Percentiles rank a stretch among this genome's conserved stretches.
phyloP scores from a whole-genome alignment of 1,284 basidiomycete species.

The Sphagnurus paluster region DNA sequence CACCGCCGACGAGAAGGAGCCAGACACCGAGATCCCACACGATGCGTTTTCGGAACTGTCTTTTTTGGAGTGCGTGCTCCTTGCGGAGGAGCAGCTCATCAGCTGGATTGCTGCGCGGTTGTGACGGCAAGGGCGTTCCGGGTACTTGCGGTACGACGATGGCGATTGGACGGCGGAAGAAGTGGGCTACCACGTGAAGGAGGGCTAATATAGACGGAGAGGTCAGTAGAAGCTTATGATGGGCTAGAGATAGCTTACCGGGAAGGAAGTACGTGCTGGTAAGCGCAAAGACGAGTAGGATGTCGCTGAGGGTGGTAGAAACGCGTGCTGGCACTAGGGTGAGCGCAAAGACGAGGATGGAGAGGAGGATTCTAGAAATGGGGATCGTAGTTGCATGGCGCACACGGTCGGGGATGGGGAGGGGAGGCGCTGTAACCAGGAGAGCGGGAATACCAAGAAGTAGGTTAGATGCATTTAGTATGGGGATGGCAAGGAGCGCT shows the following conservation, averaged over 20 bases:
- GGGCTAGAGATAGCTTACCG: constrained; percentile 33
- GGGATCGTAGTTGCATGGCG: constrained; percentile 46
- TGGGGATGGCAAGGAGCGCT: constrained; percentile 32
- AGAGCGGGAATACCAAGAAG: constrained; percentile 61
- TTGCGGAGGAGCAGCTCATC: constrained; percentile 75
- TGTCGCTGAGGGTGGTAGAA: constrained; percentile 43
- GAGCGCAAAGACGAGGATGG: constrained; percentile 41
- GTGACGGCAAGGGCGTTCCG: constrained; percentile 24
- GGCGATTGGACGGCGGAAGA: constrained; percentile 66
- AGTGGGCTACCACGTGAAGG: constrained; percentile 65
- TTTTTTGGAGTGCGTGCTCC: constrained; percentile 68
- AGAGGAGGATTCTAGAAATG: constrained; percentile 45
- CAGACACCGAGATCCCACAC: constrained; percentile 75
- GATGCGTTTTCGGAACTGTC: constrained; percentile 60
- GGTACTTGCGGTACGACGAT: constrained; percentile 59
- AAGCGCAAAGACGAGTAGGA: constrained; percentile 48
- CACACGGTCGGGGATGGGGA: constrained; percentile 44
- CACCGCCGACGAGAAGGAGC: constrained; percentile 42
- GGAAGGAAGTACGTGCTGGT: constrained; percentile 61
- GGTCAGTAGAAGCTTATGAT: constrained; percentile 1
- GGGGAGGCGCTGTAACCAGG: constrained; percentile 51
- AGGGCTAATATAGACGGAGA: constrained; percentile 39
- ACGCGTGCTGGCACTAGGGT: constrained; percentile 40
- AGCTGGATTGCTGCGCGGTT: constrained; percentile 18
- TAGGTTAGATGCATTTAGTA: constrained; percentile 54